Conservation (phyloP, 1,139 yeast genomes). For the Wickerhamomyces sp. region DNA sequence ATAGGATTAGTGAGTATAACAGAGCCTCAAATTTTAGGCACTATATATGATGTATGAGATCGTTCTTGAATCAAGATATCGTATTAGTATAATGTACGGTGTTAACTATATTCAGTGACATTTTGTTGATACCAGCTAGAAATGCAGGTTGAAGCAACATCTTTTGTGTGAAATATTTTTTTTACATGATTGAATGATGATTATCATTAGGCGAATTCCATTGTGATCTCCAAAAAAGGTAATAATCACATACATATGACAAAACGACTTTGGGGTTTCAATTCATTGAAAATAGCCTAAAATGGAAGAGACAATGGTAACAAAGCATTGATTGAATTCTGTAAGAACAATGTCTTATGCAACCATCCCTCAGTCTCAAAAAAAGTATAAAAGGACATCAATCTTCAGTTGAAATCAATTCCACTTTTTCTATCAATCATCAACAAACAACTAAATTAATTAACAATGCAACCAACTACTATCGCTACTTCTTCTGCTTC, state of each 20-base stretch:
- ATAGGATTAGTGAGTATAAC: too few species aligned
- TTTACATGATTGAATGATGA: background rate
- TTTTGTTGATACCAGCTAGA: too few species aligned
- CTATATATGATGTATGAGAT: too few species aligned
- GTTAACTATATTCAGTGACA: too few species aligned
- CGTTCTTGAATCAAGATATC: too few species aligned
- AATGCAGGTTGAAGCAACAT: too few species aligned
- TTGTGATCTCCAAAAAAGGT: background rate
- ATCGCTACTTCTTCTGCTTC: constrained; percentile 1
- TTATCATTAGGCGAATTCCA: background rate
- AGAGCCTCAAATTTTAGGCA: too few species aligned
- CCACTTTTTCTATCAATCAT: background rate
- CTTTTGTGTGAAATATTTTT: too few species aligned
- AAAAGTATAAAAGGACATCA: background rate
- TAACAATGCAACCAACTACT: constrained; percentile 6
- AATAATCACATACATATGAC: background rate
- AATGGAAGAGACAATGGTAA: background rate
- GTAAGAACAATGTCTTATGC: too few species aligned
- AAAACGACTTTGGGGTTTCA: background rate
- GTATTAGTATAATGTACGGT: too few species aligned
- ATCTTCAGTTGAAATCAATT: background rate
- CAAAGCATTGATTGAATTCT: too few species aligned
- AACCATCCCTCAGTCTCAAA: too few species aligned
- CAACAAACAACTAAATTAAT: background rate
- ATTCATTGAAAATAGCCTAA: background rate